These are phyloP conservation scores for Brassica hybrid DNA, from an alignment of 441 rosid genomes.

Conservation along the genomic window DNA sequence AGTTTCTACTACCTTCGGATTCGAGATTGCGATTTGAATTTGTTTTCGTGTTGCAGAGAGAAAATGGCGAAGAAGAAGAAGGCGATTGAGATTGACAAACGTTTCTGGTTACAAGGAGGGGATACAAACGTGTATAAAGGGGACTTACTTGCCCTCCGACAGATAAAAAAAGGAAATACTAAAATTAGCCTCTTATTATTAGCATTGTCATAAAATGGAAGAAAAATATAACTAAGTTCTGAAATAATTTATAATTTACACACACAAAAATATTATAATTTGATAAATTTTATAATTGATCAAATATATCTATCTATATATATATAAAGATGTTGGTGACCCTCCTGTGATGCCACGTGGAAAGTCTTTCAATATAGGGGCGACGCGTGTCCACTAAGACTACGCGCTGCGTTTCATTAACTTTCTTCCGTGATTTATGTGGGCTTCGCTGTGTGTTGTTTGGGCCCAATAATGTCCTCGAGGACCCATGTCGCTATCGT, in stretches of 20 bases:
- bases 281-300: not conserved
- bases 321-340: too few species aligned
- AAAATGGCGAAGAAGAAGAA: not conserved
- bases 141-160: not conserved
- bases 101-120: not conserved
- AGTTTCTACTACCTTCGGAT: constrained; percentile 27
- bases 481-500: too few species aligned
- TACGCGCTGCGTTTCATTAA: too few species aligned
- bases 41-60: not conserved
- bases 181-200: not conserved
- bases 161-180: not conserved
- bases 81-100: not conserved
- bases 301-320: too few species aligned
- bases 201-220: not conserved
- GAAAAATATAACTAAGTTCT: too few species aligned
- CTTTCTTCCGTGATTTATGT: too few species aligned
- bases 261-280: not conserved
- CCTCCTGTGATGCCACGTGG: too few species aligned
- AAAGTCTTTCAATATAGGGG: too few species aligned
- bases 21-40: constrained; percentile 9
- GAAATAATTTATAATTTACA: not conserved
- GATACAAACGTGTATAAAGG: not conserved
- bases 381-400: too few species aligned
- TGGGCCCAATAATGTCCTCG: too few species aligned
- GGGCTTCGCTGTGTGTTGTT: too few species aligned